Base-by-base conservation (phyloP, 1,284 basidiomycete genomes). In the Boletus smithii region DNA sequence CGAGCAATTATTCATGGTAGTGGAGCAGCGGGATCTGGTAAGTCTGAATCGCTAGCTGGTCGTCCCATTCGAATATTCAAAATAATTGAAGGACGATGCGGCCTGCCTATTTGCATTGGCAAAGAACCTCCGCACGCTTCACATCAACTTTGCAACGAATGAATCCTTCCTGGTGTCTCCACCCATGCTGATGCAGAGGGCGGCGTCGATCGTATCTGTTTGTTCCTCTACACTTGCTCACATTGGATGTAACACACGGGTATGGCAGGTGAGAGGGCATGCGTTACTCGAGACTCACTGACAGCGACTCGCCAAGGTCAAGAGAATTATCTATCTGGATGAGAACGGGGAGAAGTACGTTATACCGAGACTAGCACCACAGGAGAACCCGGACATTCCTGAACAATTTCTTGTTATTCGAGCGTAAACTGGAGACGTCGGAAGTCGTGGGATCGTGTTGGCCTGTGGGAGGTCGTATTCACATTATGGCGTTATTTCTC, bases 391-490 rank as follows among this genome's bases (percentile, higher is more conserved):
- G 5, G 83, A 84, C 54, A 69, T 88, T 11, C 86, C 86, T 33
- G 85, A 88, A 53, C 78, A 79, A 41, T 86, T 88, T 54, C 72
- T 85, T 31, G 84, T 88, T 27, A 74, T 85, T 14, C 70, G 79
- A n/a, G 47, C 50, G 24, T 63, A 42, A 62, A 18, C n/a, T n/a
- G n/a, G 31, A 13, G 17, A 11, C 20, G n/a, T n/a, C n/a, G 7
- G 24, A 14, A 9, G 16, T 36, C n/a, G 35, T 44, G 33, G 18
- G 33, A 9, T n/a, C n/a, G n/a, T n/a, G n/a, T n/a, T n/a, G n/a
- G n/a, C n/a, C n/a, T 23, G 23, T 8, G 23, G 22, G 26, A 11
- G 32, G 10, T 32, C 29, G 16, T 24, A 20, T 20, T 29, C n/a
- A 17, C 24, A 31, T 46, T 10, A 35, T 23, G 23, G 22, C 34